Evolutionary conservation across 768 basidiomycete genomes (phyloP), one percentile per base, ranked within the genome.

Genomic region (Tylopilus balloui): DNA sequence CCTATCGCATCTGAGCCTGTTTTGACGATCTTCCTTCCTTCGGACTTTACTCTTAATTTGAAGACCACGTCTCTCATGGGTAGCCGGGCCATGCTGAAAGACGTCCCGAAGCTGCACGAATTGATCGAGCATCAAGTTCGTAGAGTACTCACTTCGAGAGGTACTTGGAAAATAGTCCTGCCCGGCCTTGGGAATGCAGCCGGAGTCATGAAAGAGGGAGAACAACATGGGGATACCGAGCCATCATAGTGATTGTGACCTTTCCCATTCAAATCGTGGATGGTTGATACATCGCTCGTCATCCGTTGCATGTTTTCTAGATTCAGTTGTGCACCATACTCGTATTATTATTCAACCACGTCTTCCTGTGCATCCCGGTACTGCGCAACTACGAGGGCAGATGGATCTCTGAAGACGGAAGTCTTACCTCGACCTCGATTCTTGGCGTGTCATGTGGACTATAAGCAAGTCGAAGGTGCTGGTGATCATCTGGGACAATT

Each of bases 41-140:
- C 92, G 2, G 84, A 90, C 60, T 96, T 99, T 61, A 81, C 81
- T 14, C 81, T 99, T 17, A 83, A 88, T 58, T 75, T 99, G 36
- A 81, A 85, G 42, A 93, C 91, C 11, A 91, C 84, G 7, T 97
- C 93, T 23, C 78, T 97, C 4, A 84, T 98, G 74, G 96, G 96
- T 17, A 93, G 90, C 56, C 83, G 95, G 38, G 94, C 96, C n/a
- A 96, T 97, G 69, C 77, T 99, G 1, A 92, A 92, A 51, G 93
- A 99, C 61, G 89, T 99, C 1, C 95, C 96, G 21, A 99, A 99
- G 68, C 74, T 98, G 14, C 94, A 98, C 57, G 94, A 99, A 65
- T 76, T 99, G 43, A 91, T 99, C 43, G 79, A 89, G 54, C 80
- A 86, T 55, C 88, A 95, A 67, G 79, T 96, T 0, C 77, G 88